Evolutionary conservation across 306 rosid genomes (phyloP).

Genomic region (Pterocarpus santalinus): DNA sequence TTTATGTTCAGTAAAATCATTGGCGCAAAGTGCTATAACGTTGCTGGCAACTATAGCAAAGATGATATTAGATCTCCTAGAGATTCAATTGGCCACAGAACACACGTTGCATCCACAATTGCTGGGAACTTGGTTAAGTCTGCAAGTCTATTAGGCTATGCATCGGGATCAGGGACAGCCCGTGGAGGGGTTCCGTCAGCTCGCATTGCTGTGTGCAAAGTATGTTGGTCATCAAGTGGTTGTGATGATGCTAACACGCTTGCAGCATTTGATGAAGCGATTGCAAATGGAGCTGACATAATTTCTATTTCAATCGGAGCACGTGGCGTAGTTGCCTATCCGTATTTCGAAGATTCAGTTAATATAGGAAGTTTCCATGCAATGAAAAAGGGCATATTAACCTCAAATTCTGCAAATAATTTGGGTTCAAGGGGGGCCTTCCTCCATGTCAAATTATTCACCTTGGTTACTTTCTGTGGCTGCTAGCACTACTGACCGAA

Average conservation of each 20-base stretch:
- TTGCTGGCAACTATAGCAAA: background rate
- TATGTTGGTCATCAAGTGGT: background rate
- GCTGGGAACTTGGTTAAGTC: constrained; percentile 52
- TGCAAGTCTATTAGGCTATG: constrained; percentile 50
- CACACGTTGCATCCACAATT: constrained; percentile 60
- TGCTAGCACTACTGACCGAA: constrained; percentile 57
- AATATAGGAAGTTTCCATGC: constrained; percentile 73
- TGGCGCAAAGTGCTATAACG: constrained; percentile 56
- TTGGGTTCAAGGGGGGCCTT: constrained; percentile 23
- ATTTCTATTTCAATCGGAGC: constrained; percentile 49
- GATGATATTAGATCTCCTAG: constrained; percentile 46
- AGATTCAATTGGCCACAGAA: constrained; percentile 58
- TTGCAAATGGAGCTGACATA: constrained; percentile 65
- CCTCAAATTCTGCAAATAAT: constrained; percentile 60
- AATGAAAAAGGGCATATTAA: constrained; percentile 56
- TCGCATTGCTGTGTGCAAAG: constrained; percentile 49
- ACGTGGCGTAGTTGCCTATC: rapidly evolving
- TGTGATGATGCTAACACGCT: constrained; percentile 35
- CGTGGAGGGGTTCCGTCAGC: constrained; percentile 55
- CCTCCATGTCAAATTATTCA: constrained; percentile 39
- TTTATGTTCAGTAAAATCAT: constrained; percentile 55
- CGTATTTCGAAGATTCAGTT: constrained; percentile 41
- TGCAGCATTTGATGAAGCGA: constrained; percentile 60
- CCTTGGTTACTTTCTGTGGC: constrained; percentile 74
- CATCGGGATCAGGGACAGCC: constrained; percentile 46